Base-by-base conservation (phyloP, 169 alveolate species). In the Eimeria sp. region DNA sequence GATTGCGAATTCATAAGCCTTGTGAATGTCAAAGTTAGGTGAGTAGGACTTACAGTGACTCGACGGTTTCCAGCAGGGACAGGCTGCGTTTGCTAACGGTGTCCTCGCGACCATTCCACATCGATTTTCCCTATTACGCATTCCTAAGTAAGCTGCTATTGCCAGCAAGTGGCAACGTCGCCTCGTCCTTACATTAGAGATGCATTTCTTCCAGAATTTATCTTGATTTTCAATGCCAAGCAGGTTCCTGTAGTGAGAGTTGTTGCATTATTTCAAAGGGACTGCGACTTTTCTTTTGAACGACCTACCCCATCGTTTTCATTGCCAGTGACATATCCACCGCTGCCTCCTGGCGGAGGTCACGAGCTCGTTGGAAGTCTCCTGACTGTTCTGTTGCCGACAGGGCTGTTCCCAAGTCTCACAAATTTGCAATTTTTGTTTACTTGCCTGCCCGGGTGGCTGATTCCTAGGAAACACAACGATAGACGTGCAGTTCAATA, bases 341-440 rank as follows among this genome's bases (percentile, higher is more conserved):
- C 43, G 96, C 90, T 3, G 96, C 96, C 14, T 91, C 96, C 52
- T 91, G 89, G 60, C 96, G 74, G 33, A 91, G 96, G 33, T 78
- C 89, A 62, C 91, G 76, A 40, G 96, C 96, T 40, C 62, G 76
- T 30, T 58, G 82, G 54, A 77, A 62, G 80, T 77, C 96, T 18
- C 96, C 96, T 54, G 96, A 80, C 89, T 91, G 85, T 80, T 77
- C 96, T 91, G 91, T 27, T 16, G 88, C 43, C 77, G 77, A 33
- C 90, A 4, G 37, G 23, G 58, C 46, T 71, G 33, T 87, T n/a
- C 23, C 25, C 46, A 23, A 43, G 77, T 33, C 54, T 62, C 83
- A 37, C 4, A 10, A 13, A 18, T 60, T 13, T 40, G 27, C 52
- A 58, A 20, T 33, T 40, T 46, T 52, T 43, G 49, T n/a, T 25